Percentiles rank a stretch among this genome's conserved stretches.
phyloP scores from a whole-genome alignment of 73 alveolate species.

The Paramecium tetraurelia region DNA sequence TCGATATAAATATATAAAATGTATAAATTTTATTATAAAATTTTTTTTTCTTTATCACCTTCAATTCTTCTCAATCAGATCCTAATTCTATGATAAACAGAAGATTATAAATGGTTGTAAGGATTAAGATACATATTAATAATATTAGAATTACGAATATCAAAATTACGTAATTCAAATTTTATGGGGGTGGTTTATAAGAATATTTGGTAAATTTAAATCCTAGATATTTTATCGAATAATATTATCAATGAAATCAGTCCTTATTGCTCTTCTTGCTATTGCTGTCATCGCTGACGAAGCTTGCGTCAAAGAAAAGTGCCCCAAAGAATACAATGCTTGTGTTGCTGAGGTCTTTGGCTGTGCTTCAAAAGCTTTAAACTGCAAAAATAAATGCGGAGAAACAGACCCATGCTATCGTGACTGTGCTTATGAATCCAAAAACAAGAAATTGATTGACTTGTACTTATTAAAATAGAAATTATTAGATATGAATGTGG shows the following conservation, averaged over 20 bases:
- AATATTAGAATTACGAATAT: not conserved
- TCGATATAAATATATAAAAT: too few relatives aligned
- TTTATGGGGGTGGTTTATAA: not conserved
- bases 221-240: not conserved
- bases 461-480: not conserved
- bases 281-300: slow-evolving; percentile 26
- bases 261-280: not conserved
- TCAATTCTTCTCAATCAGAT: too few relatives aligned
- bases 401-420: not conserved
- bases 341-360: slow-evolving; percentile 26
- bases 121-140: not conserved
- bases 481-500: not conserved
- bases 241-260: slow-evolving; percentile 30
- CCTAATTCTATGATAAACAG: too few relatives aligned
- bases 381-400: slow-evolving; percentile 22
- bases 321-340: slow-evolving; percentile 40
- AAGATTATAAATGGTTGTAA: too few relatives aligned
- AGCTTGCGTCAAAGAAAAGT: slow-evolving; percentile 42
- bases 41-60: too few relatives aligned
- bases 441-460: not conserved
- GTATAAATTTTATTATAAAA: too few relatives aligned
- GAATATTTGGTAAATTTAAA: not conserved
- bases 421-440: not conserved
- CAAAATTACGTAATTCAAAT: not conserved
- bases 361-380: slow-evolving; percentile 35